Base-by-base conservation (phyloP, 2,329 filamentous ascomycete species). In the Venturiaceae sp. region DNA sequence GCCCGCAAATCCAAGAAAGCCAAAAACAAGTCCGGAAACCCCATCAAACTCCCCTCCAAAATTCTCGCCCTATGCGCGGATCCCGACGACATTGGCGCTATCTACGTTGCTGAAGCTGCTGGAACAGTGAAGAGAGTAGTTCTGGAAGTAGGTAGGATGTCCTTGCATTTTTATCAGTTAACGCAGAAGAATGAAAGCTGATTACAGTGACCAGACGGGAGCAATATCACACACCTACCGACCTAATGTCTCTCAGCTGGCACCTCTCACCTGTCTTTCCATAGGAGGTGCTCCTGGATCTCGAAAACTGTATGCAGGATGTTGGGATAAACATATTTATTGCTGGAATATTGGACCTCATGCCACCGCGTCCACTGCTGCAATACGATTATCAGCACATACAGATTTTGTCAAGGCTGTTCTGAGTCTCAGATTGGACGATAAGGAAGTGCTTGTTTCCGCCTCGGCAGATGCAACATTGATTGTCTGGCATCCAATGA, bases 261-360 rank as follows among this genome's bases (percentile, higher is more conserved):
- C 50, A 26, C 58, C 58, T 11, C 6, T 59, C 4, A 92, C 90
- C 9, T 88, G 87, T 64, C 73, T 95, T 30, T 83, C 87, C 16
- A 77, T 90, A 36, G 7, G 50, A 59, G 16, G n/a, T 11, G 16
- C 30, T 5, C 6, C 63, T 32, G 11, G 55, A 59, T 13, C 66
- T 67, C 4, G 67, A 55, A 87, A 80, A 1, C 68, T 96, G 11
- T 96, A 90, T 71, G 90, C 90, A 26, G 92, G 92, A 34, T 94
- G 86, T 60, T 99, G 94, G 94, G 92, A 99, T 74, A 96, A 95
- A 74, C 81, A 83, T 21, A 81, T 97, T 60, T 96, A 91, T 85
- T 88, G 87, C 33, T 96, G 90, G 88, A 80, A 66, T 1, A 26
- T 60, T 41, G 19, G n/a, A 37, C 13, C 53, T 3, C 32, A 53